Evolutionary conservation across 352 stramenopile species (phyloP), one percentile per base, ranked within the genome.

Genomic region (Plasmopara viticola): DNA sequence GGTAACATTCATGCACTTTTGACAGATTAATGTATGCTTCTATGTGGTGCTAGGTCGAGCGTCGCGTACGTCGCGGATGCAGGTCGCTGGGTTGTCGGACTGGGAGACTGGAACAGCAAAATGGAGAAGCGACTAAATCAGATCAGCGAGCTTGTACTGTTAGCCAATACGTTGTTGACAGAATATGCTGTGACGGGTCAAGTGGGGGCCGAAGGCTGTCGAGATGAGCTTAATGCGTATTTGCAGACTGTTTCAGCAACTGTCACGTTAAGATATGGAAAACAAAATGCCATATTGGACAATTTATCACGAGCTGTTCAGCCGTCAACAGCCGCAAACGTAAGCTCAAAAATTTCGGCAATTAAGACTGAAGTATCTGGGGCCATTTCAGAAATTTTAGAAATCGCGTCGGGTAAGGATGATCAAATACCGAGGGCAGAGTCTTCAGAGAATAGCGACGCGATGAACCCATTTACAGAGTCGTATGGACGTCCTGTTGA

Each of bases 81-180:
- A 70, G 80, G 81, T 13, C 81, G 81, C n/a, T 92, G 81, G 81
- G 66, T 89, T 15, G 77, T 92, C 5, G 81, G 81, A 31, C 75
- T 92, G 51, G 81, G 86, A 14, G 81, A 92, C 53, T 92, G 81
- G 81, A 92, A 88, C 60, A 83, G 74, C 47, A 92, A 92, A 51
- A 92, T 92, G 81, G 81, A 92, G 45, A 92, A 87, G 55, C 73
- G 81, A 1, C 49, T 89, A 56, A 66, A 53, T 15, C 81, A 92
- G 64, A 88, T 92, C 51, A 90, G 66, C 44, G 81, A 92, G 56
- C 72, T 92, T n/a, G 81, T 92, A 44, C 46, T 90, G 33, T 56
- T 92, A 31, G 69, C 78, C 30, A 92, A 92, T 55, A 75, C 77
- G 53, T 48, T 92, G 43, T 55, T 92, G 31, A 63, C 72, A 15